Evolutionary conservation across 192 early-diverging fungal species (phyloP).

Genomic region (Coemansia sp.): DNA sequence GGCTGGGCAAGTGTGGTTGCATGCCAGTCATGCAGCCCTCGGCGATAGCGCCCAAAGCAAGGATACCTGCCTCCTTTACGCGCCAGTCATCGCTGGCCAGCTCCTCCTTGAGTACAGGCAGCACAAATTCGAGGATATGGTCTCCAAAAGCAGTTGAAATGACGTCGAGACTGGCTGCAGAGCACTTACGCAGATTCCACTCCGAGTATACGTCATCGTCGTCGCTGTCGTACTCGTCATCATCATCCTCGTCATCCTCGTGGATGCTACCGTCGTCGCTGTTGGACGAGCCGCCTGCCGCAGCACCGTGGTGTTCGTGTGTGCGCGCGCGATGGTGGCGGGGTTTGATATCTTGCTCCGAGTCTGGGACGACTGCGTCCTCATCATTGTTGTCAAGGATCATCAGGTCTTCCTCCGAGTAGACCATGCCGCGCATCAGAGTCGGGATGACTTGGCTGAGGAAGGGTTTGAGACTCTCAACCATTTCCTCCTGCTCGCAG

Average conservation of each 20-base stretch:
- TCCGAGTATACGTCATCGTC: slow-evolving; percentile 86
- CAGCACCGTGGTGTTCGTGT: slow-evolving; percentile 69
- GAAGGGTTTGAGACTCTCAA: slow-evolving; percentile 70
- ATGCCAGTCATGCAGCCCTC: slow-evolving; percentile 94
- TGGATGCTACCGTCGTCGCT: slow-evolving; percentile 33
- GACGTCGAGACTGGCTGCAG: slow-evolving; percentile 94
- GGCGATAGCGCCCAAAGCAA: slow-evolving; percentile 97
- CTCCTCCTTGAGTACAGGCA: slow-evolving; percentile 84
- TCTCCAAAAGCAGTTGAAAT: slow-evolving; percentile 87
- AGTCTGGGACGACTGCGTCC: slow-evolving; percentile 86
- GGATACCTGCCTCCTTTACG: slow-evolving; percentile 90
- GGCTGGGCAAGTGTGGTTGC: slow-evolving; percentile 82
- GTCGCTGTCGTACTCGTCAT: slow-evolving; percentile 83
- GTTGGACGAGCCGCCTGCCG: slow-evolving; percentile 30
- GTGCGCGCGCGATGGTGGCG: slow-evolving; percentile 85
- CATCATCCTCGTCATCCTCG: slow-evolving; percentile 72
- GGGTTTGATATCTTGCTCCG: slow-evolving; percentile 92
- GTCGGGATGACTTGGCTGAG: slow-evolving; percentile 85
- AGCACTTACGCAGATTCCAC: slow-evolving; percentile 99
- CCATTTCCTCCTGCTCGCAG: slow-evolving; percentile 88
- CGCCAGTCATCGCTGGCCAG: slow-evolving; percentile 88
- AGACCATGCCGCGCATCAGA: slow-evolving; percentile 94
- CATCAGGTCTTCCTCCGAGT: slow-evolving; percentile 88
- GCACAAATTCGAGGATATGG: slow-evolving; percentile 79
- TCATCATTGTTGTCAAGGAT: slow-evolving; percentile 80